phyloP scores from a whole-genome alignment of 2,329 filamentous ascomycete species.

The Aspergillus ochraceus region DNA sequence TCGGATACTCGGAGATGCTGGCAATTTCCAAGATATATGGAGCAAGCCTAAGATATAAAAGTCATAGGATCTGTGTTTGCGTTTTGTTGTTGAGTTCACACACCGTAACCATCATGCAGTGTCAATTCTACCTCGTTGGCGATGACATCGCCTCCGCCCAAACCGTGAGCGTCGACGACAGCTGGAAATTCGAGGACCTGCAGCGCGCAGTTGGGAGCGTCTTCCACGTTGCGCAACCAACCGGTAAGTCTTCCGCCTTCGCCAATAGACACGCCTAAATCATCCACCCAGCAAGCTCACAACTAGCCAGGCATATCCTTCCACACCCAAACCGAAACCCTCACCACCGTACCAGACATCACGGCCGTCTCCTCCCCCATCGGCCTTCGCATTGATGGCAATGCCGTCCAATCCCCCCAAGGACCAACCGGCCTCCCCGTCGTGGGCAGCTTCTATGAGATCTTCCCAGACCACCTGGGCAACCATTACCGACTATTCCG shows the following conservation, averaged over 20 bases:
- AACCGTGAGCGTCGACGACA: slow-evolving; percentile 50
- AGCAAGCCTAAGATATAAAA: background rate
- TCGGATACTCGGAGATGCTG: too few relatives aligned
- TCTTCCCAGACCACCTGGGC: slow-evolving; percentile 57
- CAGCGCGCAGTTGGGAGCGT: slow-evolving; percentile 52
- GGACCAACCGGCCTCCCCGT: slow-evolving; percentile 27
- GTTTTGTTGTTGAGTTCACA: background rate
- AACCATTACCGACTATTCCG: slow-evolving; percentile 56
- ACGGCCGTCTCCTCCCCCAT: slow-evolving; percentile 8
- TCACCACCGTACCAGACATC: slow-evolving; percentile 9
- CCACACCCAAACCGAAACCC: slow-evolving; percentile 6
- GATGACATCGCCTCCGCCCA: slow-evolving; percentile 39
- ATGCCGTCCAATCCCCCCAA: slow-evolving; percentile 20
- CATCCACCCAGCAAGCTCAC: background rate
- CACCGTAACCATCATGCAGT: slow-evolving; percentile 2
- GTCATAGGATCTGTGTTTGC: too few relatives aligned
- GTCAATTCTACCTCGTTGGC: slow-evolving; percentile 20
- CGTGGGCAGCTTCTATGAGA: slow-evolving; percentile 54
- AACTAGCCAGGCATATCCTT: slow-evolving; percentile 13
- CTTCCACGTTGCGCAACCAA: slow-evolving; percentile 46
- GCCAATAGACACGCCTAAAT: too few relatives aligned
- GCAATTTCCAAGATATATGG: too few relatives aligned
- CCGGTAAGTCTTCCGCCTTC: slow-evolving; percentile 42
- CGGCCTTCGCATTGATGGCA: slow-evolving; percentile 24
- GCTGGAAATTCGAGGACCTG: slow-evolving; percentile 55